These are phyloP conservation scores for Urostyla sp. DNA, from an alignment of 73 alveolate genomes.

Conservation along the genomic window DNA sequence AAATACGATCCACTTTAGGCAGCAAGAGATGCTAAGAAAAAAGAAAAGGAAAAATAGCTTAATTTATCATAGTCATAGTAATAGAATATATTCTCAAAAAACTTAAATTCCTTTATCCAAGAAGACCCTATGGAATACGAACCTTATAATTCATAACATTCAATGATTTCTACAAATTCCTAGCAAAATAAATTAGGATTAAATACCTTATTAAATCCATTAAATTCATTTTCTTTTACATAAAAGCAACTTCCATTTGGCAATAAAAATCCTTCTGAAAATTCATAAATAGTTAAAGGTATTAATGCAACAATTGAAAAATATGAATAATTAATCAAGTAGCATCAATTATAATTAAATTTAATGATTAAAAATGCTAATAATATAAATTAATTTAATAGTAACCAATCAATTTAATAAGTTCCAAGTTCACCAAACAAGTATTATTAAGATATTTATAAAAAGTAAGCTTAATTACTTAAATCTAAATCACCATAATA, in stretches of 20 bases:
- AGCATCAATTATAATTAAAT: constrained; percentile 4
- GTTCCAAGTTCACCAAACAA: too few relatives aligned
- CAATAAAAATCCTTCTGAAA: neutral
- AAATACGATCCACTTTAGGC: constrained; percentile 45
- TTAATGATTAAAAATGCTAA: neutral
- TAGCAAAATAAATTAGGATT: neutral
- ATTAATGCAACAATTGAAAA: constrained; percentile 29
- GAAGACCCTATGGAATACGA: neutral
- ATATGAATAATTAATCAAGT: constrained; percentile 30
- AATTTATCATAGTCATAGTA: neutral
- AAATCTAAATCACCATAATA: too few relatives aligned
- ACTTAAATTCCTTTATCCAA: neutral
- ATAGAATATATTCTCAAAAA: neutral
- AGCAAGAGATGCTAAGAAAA: constrained; percentile 54
- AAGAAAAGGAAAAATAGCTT: neutral
- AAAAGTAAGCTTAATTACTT: too few relatives aligned
- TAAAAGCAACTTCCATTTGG: neutral
- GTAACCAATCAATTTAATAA: too few relatives aligned
- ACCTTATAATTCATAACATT: neutral
- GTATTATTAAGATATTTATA: too few relatives aligned
- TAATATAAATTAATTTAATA: too few relatives aligned
- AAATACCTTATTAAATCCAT: neutral
- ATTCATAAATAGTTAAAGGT: neutral
- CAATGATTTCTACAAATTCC: too few relatives aligned
- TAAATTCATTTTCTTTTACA: neutral